phyloP scores from a whole-genome alignment of 768 basidiomycete genomes.

The Rhizopogon roseolus region DNA sequence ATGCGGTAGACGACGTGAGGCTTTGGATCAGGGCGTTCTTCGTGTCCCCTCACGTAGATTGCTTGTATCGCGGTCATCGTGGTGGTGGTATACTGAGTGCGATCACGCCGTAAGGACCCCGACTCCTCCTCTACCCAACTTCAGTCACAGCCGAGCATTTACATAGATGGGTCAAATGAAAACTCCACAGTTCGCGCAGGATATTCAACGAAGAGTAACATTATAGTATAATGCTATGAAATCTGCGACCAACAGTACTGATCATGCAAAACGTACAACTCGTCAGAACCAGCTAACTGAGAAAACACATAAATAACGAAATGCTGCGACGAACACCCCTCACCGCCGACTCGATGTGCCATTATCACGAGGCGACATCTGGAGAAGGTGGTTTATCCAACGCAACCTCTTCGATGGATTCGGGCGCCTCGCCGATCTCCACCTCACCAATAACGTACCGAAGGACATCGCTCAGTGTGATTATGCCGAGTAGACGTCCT shows the following conservation, averaged over 20 bases:
- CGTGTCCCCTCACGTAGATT: conserved; percentile 62
- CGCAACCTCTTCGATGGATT: conserved; percentile 27
- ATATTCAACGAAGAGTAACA: background rate
- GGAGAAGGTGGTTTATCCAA: conserved; percentile 11
- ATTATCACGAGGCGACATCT: conserved; percentile 15
- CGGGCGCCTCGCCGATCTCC: conserved; percentile 43
- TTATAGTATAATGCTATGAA: conserved; percentile 1
- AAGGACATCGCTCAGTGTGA: conserved; percentile 85
- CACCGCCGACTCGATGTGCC: background rate
- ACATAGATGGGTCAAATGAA: background rate
- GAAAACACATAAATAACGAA: conserved; percentile 1
- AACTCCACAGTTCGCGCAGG: too few relatives aligned
- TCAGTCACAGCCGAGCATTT: background rate
- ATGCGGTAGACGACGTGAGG: conserved; percentile 81
- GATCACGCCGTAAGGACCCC: too few relatives aligned
- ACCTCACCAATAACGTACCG: conserved; percentile 73
- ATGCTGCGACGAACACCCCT: background rate
- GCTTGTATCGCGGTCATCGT: conserved; percentile 74
- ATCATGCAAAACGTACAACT: conserved; percentile 4
- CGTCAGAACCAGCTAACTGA: conserved; percentile 1
- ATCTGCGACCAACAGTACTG: background rate
- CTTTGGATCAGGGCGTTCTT: conserved; percentile 66
- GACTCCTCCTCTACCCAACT: too few relatives aligned
- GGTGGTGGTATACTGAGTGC: background rate
- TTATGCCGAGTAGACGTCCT: conserved; percentile 79